Base-by-base conservation (phyloP, 805 yeast species). In the Brettanomyces anomalus region DNA sequence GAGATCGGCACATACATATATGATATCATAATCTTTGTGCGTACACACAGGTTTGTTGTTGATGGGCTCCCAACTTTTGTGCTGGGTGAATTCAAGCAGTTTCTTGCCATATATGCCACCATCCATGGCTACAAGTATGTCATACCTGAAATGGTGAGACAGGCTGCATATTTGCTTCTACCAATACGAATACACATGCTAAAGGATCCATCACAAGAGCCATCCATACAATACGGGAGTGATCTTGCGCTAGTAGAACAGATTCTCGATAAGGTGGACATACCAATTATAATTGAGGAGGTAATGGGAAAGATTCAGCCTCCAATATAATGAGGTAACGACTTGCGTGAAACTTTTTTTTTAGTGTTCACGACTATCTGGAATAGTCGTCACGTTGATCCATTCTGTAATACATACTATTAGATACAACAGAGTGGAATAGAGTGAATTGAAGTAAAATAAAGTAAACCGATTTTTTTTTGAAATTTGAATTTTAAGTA, bases 161-260 rank as follows among this genome's bases (percentile, higher is more conserved):
- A 67, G 16, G 77, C 81, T 0, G 73, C 74, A 0, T 60, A 67
- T 19, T 70, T 71, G 43, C 46, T 72, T 13, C 56, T 76, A 14
- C 81, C 84, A 0, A 55, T 74, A 33, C 66, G 70, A 37, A 58
- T 79, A 5, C 57, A 55, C 8, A 32, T 62, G 24, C 41, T 58
- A 5, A 41, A 36, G 3, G 44, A 53, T 2, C 61, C 76, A 0
- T 60, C 60, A 15, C 66, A 72, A 20, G 85, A 79, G 49, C 71
- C 79, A 0, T 63, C 77, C 2, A 52, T 77, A 28, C 59, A 66
- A 36, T 79, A 76, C 59, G 85, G 85, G 1, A 71, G 81, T 36
- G 81, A 77, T 46, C 46, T 61, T 13, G 61, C 53, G 10, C 45
- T 74, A 15, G 65, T 71, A 4, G 54, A 57, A 16, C 67, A 65